Conservation (phyloP, 495 filamentous ascomycete genomes). For the Penicillium antarcticum region DNA sequence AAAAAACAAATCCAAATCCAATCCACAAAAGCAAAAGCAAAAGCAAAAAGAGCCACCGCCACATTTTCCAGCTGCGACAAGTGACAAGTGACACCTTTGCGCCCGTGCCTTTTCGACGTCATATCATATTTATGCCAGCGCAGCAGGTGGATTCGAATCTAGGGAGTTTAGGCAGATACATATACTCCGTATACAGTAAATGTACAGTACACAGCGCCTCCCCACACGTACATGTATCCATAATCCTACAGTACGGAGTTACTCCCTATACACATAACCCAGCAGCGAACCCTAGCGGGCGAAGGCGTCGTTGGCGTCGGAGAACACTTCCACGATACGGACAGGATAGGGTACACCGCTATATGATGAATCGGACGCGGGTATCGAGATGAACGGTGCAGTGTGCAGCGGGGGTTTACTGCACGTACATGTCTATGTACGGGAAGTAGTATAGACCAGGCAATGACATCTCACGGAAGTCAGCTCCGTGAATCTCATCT, state of each 20-base stretch:
- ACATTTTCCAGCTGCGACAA: neutral
- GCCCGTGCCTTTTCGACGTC: conserved; percentile 7
- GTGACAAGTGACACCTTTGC: conserved; percentile 7
- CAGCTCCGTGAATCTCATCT: too few relatives aligned
- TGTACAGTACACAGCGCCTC: neutral
- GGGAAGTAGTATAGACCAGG: too few relatives aligned
- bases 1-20: neutral
- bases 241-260: too few relatives aligned
- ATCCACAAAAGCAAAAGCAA: too few relatives aligned
- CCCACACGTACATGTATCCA: too few relatives aligned
- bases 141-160: neutral
- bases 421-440: too few relatives aligned
- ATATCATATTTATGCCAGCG: neutral
- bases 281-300: too few relatives aligned
- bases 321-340: too few relatives aligned
- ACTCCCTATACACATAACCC: too few relatives aligned
- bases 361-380: conserved; percentile 19
- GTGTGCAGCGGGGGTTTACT: too few relatives aligned
- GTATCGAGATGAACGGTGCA: neutral
- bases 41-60: neutral
- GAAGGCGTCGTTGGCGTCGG: too few relatives aligned
- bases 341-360: conserved; percentile 16
- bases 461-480: too few relatives aligned
- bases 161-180: neutral
- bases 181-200: neutral